These are phyloP conservation scores for Solanum virginianum DNA, from an alignment of 257 asterid genomes.

Conservation along the genomic window DNA sequence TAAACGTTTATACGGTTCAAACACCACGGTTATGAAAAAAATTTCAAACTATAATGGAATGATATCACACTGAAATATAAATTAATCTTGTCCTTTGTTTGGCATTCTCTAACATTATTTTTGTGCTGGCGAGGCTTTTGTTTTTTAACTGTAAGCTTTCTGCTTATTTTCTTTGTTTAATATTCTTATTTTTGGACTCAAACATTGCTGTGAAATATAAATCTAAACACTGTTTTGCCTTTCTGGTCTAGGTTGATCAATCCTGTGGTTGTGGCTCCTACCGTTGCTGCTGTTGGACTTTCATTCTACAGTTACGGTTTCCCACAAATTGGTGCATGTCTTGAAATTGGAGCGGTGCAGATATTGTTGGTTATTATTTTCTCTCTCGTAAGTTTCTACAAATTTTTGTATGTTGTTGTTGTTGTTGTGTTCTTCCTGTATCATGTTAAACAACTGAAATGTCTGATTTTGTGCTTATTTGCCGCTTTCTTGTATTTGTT, in stretches of 20 bases:
- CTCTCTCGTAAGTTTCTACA: conserved; percentile 66
- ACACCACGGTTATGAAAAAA: not conserved
- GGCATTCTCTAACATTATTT: not conserved
- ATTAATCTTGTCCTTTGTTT: not conserved
- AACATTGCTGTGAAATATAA: not conserved
- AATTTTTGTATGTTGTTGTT: not conserved
- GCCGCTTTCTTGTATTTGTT: not conserved
- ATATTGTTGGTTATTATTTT: conserved; percentile 66
- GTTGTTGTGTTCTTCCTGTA: not conserved
- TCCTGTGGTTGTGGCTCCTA: conserved; percentile 94
- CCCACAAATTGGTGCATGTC: conserved; percentile 81
- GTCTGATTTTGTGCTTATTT: not conserved
- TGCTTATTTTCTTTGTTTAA: not conserved
- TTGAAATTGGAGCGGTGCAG: conserved; percentile 90
- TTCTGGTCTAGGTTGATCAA: conserved; percentile 60
- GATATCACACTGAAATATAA: not conserved
- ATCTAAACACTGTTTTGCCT: not conserved
- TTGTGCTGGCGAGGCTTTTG: not conserved
- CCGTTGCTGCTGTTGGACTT: conserved; percentile 96
- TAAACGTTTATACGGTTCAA: not conserved
- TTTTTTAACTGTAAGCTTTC: not conserved
- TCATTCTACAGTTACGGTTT: conserved; percentile 94
- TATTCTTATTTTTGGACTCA: not conserved
- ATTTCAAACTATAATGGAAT: not conserved
- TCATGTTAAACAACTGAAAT: not conserved